phyloP scores from a whole-genome alignment of 2,329 filamentous ascomycete genomes.

The Exophiala sp. region DNA sequence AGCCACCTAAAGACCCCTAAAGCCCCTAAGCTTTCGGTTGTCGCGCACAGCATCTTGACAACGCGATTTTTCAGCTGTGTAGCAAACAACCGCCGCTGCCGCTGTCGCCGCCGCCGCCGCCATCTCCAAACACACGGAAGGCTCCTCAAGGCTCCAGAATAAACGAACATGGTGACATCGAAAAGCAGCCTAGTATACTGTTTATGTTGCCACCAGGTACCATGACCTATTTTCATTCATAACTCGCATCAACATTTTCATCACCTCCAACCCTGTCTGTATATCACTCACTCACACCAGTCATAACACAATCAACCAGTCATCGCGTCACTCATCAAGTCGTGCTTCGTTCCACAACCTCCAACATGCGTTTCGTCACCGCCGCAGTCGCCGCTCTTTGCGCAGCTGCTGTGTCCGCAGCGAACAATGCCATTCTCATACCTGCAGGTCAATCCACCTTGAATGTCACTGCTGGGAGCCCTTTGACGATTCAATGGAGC shows the following conservation, averaged over 20 bases:
- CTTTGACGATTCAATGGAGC: constrained; percentile 45
- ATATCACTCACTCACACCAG: constrained; percentile 1
- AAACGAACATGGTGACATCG: background rate
- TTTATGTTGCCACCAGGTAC: background rate
- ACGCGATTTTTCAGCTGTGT: background rate
- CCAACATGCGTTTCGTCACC: constrained; percentile 44
- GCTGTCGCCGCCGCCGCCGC: background rate
- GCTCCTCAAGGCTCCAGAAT: background rate
- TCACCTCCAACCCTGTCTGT: background rate
- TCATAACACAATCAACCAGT: background rate
- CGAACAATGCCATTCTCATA: constrained; percentile 46
- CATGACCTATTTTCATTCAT: background rate
- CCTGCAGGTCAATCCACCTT: constrained; percentile 37
- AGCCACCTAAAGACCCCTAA: background rate
- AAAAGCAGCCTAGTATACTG: background rate
- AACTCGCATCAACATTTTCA: background rate
- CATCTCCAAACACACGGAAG: background rate
- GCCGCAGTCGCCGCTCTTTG: constrained; percentile 42
- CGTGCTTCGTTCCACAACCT: constrained; percentile 2
- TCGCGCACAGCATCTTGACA: background rate
- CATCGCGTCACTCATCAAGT: background rate
- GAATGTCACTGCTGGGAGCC: constrained; percentile 42
- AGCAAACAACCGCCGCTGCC: background rate
- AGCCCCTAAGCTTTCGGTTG: background rate
- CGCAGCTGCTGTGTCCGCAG: constrained; percentile 41